These are phyloP conservation scores for Vitis labrusca DNA, from an alignment of 164 flowering plant species.

Conservation along the genomic window DNA sequence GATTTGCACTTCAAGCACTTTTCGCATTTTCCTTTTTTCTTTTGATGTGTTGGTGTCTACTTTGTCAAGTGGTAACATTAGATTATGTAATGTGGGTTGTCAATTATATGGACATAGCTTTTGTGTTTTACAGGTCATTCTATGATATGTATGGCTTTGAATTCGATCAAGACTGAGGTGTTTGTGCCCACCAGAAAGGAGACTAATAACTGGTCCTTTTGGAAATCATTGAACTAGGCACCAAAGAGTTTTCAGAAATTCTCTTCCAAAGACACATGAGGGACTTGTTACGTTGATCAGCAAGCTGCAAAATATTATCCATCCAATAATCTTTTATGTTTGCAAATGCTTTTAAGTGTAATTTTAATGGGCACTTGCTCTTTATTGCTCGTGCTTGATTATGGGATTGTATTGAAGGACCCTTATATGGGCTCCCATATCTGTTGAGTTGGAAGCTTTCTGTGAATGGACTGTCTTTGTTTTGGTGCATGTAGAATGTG, in stretches of 20 bases:
- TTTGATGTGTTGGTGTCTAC: too few relatives aligned
- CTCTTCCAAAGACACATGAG: not conserved
- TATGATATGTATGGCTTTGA: not conserved
- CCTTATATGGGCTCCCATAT: not conserved
- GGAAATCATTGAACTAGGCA: not conserved
- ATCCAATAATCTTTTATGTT: not conserved
- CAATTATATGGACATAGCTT: not conserved
- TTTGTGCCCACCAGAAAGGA: not conserved
- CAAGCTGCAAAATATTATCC: not conserved
- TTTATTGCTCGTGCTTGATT: not conserved
- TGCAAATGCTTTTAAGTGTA: not conserved
- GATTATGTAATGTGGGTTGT: too few relatives aligned
- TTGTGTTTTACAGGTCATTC: slow-evolving; percentile 2
- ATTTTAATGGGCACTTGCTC: not conserved
- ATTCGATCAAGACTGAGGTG: not conserved
- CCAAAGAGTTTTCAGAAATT: not conserved
- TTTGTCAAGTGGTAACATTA: too few relatives aligned
- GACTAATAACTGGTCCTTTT: not conserved
- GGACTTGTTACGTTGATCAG: not conserved
- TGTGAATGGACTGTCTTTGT: not conserved
- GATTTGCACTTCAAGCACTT: too few relatives aligned
- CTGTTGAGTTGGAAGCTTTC: not conserved
- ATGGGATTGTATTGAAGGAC: not conserved
- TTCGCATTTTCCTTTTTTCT: too few relatives aligned
- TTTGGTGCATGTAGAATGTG: slow-evolving; percentile 4